A percentile compares a stretch with the other conserved stretches of the same genome.
These are phyloP conservation scores for Tolypocladium endophyticum DNA, from an alignment of 2,329 filamentous ascomycete genomes.

Conservation along the genomic window DNA sequence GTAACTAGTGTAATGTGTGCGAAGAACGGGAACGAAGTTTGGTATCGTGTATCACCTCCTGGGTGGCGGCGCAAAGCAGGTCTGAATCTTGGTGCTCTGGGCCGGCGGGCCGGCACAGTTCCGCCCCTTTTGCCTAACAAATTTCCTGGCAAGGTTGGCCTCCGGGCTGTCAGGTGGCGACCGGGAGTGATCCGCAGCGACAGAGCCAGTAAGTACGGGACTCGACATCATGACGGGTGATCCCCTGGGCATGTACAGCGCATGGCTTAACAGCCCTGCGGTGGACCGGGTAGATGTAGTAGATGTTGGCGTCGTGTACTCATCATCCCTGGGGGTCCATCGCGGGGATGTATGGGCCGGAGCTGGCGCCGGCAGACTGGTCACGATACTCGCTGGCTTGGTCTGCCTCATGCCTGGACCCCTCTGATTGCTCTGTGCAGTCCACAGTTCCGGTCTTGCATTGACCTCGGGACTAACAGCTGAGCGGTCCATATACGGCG, in stretches of 20 bases:
- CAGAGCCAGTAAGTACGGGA: background rate
- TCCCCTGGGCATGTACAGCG: background rate
- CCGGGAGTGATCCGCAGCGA: background rate
- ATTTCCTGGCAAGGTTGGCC: background rate
- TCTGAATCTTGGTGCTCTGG: conserved; percentile 24
- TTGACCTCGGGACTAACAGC: background rate
- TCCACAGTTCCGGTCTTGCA: background rate
- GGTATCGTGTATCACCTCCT: conserved; percentile 6
- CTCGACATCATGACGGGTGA: background rate
- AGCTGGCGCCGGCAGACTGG: conserved; percentile 9
- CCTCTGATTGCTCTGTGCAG: background rate
- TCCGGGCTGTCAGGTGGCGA: background rate
- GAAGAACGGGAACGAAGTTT: too few species aligned
- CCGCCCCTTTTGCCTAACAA: conserved; percentile 3
- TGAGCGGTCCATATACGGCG: background rate
- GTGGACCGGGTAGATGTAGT: conserved; percentile 22
- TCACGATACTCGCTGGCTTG: conserved; percentile 3
- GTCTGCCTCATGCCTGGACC: background rate
- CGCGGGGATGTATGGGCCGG: conserved; percentile 4
- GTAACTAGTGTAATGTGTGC: too few species aligned
- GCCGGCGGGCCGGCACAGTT: conserved; percentile 20
- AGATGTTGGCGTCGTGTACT: conserved; percentile 18
- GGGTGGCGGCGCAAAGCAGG: conserved; percentile 28
- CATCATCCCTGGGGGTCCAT: conserved; percentile 8
- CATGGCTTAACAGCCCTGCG: conserved; percentile 19